Percentiles rank a stretch among this genome's conserved stretches.
These are phyloP conservation scores for Pythium dissimile DNA, from an alignment of 352 stramenopile species.

Conservation along the genomic window DNA sequence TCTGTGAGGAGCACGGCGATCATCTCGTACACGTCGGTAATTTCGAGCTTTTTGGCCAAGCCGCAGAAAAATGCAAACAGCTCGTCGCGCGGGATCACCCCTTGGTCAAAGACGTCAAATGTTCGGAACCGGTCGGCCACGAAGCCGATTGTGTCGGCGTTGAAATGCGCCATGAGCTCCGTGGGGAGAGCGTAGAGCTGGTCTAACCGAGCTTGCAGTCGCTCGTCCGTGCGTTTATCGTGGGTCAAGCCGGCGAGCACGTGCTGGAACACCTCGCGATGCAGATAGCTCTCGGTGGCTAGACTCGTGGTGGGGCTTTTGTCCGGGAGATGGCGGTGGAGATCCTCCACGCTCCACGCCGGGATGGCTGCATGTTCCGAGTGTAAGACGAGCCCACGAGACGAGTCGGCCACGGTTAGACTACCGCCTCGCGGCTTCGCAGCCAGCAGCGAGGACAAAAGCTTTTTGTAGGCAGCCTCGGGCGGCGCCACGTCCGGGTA, in stretches of 20 bases:
- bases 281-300: conserved; percentile 23
- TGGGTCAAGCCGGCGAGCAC: conserved; percentile 32
- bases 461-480: background rate
- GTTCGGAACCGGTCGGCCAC: conserved; percentile 35
- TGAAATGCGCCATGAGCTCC: conserved; percentile 28
- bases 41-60: conserved; percentile 31
- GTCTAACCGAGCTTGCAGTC: conserved; percentile 18
- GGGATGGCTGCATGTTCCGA: conserved; percentile 9
- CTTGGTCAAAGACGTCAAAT: conserved; percentile 43
- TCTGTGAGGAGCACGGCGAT: conserved; percentile 19
- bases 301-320: background rate
- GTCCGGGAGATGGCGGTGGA: background rate
- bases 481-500: conserved; percentile 16
- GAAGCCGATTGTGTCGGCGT: conserved; percentile 23
- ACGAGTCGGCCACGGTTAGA: background rate
- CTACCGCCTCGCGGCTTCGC: background rate
- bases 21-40: conserved; percentile 42
- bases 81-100: conserved; percentile 33
- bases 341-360: conserved; percentile 10
- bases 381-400: conserved; percentile 7
- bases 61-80: conserved; percentile 37
- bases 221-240: conserved; percentile 25
- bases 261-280: conserved; percentile 28
- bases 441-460: background rate
- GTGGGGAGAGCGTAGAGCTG: conserved; percentile 28